Base-by-base conservation (phyloP, 2,329 filamentous ascomycete genomes). In the Podosphaera aphanis region DNA sequence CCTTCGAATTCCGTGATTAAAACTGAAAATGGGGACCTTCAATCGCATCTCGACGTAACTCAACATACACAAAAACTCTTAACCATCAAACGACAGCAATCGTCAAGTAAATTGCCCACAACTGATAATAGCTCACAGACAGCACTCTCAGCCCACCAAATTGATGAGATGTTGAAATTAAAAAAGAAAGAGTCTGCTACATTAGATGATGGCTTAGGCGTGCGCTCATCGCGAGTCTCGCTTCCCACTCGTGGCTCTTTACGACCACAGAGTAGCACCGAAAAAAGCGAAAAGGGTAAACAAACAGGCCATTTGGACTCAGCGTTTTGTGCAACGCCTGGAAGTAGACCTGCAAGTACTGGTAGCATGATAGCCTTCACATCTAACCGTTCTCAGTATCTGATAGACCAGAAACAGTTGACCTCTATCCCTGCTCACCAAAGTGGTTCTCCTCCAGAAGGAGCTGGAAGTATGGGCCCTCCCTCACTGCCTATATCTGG, bases 401-500 rank as follows among this genome's bases (percentile, higher is more conserved):
- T 86, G 36, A 55, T 67, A 11, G 86, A 94, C 59, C 85, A 93
- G 60, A 82, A 75, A 53, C 74, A 90, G 62, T 77, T 72, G 48
- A 93, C 94, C 53, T 79, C 88, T 55, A 83, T 83, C 43, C 83
- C 82, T 35, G 65, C 69, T 46, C 67, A 73, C 55, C 77, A 75
- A 50, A 67, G 70, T 23, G 64, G 65, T 19, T 74, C 73, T 40
- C 54, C 55, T 16, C 47, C 47, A 38, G 54, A 53, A 16, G 64
- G 23, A 53, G 62, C 45, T 60, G 66, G 48, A 13, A 55, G 62
- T 33, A 94, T 94, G 86, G 84, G 80, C 2, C 88, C 88, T 42
- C 88, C 88, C n/a, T 61, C 74, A 37, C 70, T 82, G 55, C 83
- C 86, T 27, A 83, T 85, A 42, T 93, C 84, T 48, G 81, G 79